Evolutionary conservation across 768 basidiomycete genomes (phyloP), one percentile per base, ranked within the genome.

Genomic region (Boletales sp.): DNA sequence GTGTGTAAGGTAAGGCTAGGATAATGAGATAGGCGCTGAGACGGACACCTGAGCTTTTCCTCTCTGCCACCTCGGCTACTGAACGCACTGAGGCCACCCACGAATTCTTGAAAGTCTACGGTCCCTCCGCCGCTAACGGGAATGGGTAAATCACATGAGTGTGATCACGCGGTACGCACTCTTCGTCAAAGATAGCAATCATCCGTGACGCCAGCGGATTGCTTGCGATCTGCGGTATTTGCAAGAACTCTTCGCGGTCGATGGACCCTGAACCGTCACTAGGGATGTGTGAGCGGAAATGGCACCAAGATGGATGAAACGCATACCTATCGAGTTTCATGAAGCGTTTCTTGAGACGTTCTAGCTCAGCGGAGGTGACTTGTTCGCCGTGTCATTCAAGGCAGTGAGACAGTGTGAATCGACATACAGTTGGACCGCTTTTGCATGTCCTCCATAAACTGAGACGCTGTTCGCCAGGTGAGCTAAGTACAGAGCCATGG

Each of bases 161-260:
- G 31, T 14, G 51, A 50, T 47, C 45, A 46, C 41, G 19, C 41
- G 53, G 50, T 41, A 82, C 92, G 71, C 60, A 98, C 95, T 98
- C 94, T 72, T 97, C 92, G 64, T 99, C 96, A 63, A 99, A 99
- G 64, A 99, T 98, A 45, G 96, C 96, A 63, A 99, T 98, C 94
- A 99, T 93, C 51, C 96, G 83, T 47, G 87, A 89, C 46, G 96
- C 93, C 42, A 99, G 75, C 0, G 96, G 96, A 70, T 98, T 99
- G 50, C 91, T 94, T 18, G 95, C 95, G 62, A 98, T 98, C 75
- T 95, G 93, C 0, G 96, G 96, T 78, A 99, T 96, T 76, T 94
- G 93, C 53, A 98, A 74, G 73, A 99, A 99, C 70, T 99, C 96
- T 59, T 98, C 96, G 41, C 91, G 88, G 76, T 98, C 95, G 70